A percentile compares a stretch with the other conserved stretches of the same genome.
phyloP scores from a whole-genome alignment of 2,329 filamentous ascomycete genomes.

The Lizonia empirigonia region DNA sequence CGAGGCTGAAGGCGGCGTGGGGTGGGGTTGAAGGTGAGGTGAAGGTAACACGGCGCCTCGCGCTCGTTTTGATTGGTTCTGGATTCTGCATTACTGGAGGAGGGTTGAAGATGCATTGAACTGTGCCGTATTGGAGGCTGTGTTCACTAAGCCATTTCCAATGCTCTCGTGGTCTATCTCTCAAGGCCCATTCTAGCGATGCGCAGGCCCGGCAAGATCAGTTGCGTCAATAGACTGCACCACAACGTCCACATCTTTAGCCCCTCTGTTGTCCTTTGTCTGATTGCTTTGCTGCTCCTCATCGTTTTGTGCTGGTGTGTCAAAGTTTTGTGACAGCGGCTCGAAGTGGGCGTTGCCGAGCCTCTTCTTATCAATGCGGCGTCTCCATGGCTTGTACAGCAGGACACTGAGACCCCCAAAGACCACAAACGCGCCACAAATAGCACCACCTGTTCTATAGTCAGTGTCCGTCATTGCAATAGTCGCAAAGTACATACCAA shows the following conservation, averaged over 20 bases:
- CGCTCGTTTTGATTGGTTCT: not conserved
- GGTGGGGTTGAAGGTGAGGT: not conserved
- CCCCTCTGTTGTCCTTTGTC: not conserved
- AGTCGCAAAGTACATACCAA: constrained; percentile 51
- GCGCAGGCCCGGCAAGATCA: constrained; percentile 23
- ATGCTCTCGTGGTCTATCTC: not conserved
- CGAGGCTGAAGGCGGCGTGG: constrained; percentile 4
- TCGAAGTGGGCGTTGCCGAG: constrained; percentile 35
- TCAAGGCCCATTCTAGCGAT: not conserved
- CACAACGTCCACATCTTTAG: constrained; percentile 21
- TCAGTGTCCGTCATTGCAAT: constrained; percentile 3
- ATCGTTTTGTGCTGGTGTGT: constrained; percentile 4
- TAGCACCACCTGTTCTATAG: constrained; percentile 61
- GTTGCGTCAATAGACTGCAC: constrained; percentile 26
- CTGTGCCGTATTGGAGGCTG: not conserved
- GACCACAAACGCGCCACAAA: constrained; percentile 83
- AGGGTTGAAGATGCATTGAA: too few species aligned
- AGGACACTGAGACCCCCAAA: constrained; percentile 76
- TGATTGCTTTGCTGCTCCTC: constrained; percentile 13
- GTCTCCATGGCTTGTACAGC: constrained; percentile 79
- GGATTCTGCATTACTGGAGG: too few species aligned
- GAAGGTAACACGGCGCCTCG: constrained; percentile 2
- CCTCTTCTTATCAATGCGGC: constrained; percentile 57
- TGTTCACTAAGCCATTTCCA: not conserved
- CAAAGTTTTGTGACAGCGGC: constrained; percentile 27